Conservation (phyloP, 192 early-diverging fungal species). For the Entomortierella parvispora region DNA sequence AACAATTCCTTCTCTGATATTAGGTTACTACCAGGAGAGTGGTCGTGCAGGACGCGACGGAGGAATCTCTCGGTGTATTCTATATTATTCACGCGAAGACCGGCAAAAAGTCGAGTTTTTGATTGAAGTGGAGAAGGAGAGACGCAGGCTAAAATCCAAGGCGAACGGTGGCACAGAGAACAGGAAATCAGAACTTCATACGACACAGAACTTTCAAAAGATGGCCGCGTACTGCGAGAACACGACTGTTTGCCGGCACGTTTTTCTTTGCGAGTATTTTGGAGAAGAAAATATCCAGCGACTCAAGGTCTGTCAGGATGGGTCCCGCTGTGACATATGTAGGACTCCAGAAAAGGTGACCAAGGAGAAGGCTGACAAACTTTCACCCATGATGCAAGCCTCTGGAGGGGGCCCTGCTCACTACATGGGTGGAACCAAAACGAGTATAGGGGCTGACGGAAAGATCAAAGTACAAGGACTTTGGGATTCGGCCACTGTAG, state of each 20-base stretch:
- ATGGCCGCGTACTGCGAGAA: constrained; percentile 88
- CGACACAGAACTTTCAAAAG: constrained; percentile 60
- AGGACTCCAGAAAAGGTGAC: constrained; percentile 40
- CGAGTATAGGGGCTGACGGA: constrained; percentile 24
- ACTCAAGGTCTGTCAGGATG: constrained; percentile 22
- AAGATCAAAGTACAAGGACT: constrained; percentile 25
- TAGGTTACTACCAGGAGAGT: constrained; percentile 79
- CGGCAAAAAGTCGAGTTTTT: constrained; percentile 74
- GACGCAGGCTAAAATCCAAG: constrained; percentile 79
- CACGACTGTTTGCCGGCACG: constrained; percentile 79
- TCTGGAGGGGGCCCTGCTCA: constrained; percentile 9
- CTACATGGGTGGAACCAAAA: constrained; percentile 23
- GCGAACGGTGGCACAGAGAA: constrained; percentile 56
- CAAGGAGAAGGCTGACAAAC: constrained; percentile 27
- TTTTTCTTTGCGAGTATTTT: constrained; percentile 90
- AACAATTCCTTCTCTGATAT: background rate
- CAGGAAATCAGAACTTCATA: background rate
- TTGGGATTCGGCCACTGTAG: constrained; percentile 20
- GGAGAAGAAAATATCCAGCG: constrained; percentile 74
- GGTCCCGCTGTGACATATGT: constrained; percentile 36
- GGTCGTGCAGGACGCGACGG: constrained; percentile 75
- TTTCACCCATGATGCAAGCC: background rate
- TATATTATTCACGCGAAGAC: constrained; percentile 84
- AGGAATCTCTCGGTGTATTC: constrained; percentile 64
- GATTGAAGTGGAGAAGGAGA: constrained; percentile 33